Evolutionary conservation across 306 rosid species (phyloP).

Genomic region (Neltuma alba): DNA sequence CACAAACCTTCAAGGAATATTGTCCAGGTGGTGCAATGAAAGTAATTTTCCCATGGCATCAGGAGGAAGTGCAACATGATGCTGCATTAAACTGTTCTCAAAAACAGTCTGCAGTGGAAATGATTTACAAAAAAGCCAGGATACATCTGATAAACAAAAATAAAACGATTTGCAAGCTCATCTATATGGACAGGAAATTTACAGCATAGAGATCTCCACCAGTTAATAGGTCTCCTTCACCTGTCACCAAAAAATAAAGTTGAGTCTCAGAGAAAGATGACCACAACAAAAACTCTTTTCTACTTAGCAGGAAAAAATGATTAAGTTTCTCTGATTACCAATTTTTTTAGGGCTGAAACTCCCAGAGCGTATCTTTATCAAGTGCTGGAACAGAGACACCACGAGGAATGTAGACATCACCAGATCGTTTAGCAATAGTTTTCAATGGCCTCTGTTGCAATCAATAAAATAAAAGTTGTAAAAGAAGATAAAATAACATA

Average conservation of each 20-base stretch:
- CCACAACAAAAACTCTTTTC: background rate
- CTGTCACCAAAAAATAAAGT: conserved; percentile 48
- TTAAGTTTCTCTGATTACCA: conserved; percentile 47
- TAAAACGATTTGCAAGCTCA: conserved; percentile 16
- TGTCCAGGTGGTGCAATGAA: conserved; percentile 93
- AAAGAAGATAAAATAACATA: background rate
- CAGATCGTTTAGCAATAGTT: conserved; percentile 92
- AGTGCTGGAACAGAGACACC: conserved; percentile 98
- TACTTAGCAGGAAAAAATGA: background rate
- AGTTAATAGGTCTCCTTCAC: conserved; percentile 89
- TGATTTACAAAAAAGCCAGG: conserved; percentile 25
- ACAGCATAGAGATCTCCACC: conserved; percentile 99
- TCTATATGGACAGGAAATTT: conserved; percentile 46
- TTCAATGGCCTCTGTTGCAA: conserved; percentile 86
- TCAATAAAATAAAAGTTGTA: background rate
- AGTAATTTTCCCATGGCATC: conserved; percentile 95
- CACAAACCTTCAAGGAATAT: conserved; percentile 83
- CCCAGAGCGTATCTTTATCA: conserved; percentile 96
- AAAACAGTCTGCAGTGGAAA: conserved; percentile 71
- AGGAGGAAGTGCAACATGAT: conserved; percentile 90
- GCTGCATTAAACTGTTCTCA: conserved; percentile 94
- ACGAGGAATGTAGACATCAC: conserved; percentile 98
- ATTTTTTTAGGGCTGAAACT: conserved; percentile 88
- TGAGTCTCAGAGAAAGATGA: conserved; percentile 29
- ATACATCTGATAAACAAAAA: conserved; percentile 24